Conservation (phyloP, 768 basidiomycete species). For the Mrakia frigida region DNA sequence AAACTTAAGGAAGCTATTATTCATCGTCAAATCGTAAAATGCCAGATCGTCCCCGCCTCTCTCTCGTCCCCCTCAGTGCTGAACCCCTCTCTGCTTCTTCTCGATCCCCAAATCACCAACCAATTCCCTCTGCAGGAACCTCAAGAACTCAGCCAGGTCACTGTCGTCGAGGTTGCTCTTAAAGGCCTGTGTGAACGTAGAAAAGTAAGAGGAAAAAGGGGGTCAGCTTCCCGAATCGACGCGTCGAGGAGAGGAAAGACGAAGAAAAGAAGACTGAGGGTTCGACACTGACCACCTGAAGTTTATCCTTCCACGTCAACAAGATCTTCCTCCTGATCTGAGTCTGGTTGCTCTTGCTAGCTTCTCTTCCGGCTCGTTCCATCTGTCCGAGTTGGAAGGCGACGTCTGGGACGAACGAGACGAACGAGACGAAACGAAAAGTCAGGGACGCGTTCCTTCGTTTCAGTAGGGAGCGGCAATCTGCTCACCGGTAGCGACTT, state of each 20-base stretch:
- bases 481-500: slow-evolving; percentile 56
- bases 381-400: slow-evolving; percentile 8
- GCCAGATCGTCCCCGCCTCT: too few relatives aligned
- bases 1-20: too few relatives aligned
- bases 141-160: not conserved
- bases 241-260: not conserved
- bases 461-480: slow-evolving; percentile 43
- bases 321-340: slow-evolving; percentile 18
- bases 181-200: not conserved
- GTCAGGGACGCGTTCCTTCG: not conserved
- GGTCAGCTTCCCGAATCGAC: not conserved
- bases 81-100: too few relatives aligned
- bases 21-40: too few relatives aligned
- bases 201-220: too few relatives aligned
- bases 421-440: not conserved
- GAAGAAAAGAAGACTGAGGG: too few relatives aligned
- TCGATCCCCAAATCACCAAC: not conserved
- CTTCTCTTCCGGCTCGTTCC: slow-evolving; percentile 12
- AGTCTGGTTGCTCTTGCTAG: slow-evolving; percentile 15
- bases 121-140: not conserved
- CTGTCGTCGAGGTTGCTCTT: not conserved
- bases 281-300: slow-evolving; percentile 59
- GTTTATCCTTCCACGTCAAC: slow-evolving; percentile 64
- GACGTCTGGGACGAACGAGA: slow-evolving; percentile 14
- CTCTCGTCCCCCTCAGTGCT: too few relatives aligned